Percentiles rank a stretch among this genome's conserved stretches.
Evolutionary conservation across 2,329 filamentous ascomycete species (phyloP).

Genomic region (Hypoxylon sp.): DNA sequence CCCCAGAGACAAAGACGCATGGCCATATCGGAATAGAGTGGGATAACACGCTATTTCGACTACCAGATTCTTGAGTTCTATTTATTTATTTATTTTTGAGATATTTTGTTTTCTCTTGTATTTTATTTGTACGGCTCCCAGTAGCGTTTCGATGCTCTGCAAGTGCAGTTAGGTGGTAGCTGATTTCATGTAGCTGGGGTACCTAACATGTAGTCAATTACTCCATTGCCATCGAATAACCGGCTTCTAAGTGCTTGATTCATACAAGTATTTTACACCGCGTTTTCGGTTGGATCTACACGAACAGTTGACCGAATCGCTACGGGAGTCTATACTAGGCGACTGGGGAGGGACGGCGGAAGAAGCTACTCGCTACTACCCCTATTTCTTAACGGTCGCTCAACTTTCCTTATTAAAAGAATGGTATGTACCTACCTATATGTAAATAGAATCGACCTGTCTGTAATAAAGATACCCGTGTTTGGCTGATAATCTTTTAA

Average conservation of each 20-base stretch:
- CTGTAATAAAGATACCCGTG: too few species aligned
- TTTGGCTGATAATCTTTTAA: too few species aligned
- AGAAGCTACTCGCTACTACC: neutral
- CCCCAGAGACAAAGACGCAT: neutral
- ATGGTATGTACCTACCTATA: neutral
- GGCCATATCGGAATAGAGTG: neutral
- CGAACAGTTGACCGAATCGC: neutral
- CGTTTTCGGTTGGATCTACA: neutral
- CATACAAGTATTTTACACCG: neutral
- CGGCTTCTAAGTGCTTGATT: neutral
- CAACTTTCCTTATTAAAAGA: neutral
- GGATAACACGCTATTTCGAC: neutral
- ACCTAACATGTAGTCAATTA: neutral
- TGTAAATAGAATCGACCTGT: too few species aligned
- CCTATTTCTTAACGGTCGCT: neutral
- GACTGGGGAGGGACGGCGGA: neutral
- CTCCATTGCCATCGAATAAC: neutral
- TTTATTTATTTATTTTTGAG: too few species aligned
- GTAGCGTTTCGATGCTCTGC: neutral
- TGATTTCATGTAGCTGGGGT: neutral
- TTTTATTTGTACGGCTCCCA: neutral
- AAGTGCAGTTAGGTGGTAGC: neutral
- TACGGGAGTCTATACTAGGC: neutral
- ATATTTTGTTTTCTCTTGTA: neutral
- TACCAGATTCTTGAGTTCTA: neutral